These are phyloP conservation scores for Alloteropsis semialata DNA, from an alignment of 176 grass and related monocot genomes.

Conservation along the genomic window DNA sequence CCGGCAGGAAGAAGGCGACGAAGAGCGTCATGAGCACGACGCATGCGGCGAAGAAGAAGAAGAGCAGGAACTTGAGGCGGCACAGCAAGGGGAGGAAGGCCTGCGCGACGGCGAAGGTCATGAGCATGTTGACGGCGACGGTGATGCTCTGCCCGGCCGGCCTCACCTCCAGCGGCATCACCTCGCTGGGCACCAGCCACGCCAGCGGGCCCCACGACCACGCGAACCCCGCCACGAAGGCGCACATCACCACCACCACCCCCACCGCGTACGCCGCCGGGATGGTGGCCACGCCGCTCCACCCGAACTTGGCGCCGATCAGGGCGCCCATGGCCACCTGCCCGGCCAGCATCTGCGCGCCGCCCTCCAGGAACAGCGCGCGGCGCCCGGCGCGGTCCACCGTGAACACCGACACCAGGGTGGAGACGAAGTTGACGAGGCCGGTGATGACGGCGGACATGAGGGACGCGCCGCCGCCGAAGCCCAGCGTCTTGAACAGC, in stretches of 20 bases:
- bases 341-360: neutral
- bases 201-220: slow-evolving; percentile 80
- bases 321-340: neutral
- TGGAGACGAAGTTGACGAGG: slow-evolving; percentile 4
- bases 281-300: neutral
- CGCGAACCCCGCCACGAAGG: slow-evolving; percentile 65
- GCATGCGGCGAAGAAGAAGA: slow-evolving; percentile 66
- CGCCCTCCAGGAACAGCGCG: slow-evolving; percentile 12
- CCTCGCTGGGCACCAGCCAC: slow-evolving; percentile 73
- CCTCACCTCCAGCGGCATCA: slow-evolving; percentile 72
- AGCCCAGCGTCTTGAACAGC: slow-evolving; percentile 63
- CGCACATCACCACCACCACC: slow-evolving; percentile 21
- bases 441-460: slow-evolving; percentile 29
- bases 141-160: slow-evolving; percentile 73
- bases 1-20: slow-evolving; percentile 46
- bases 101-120: slow-evolving; percentile 64
- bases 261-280: neutral
- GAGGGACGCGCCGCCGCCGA: slow-evolving; percentile 38
- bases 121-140: slow-evolving; percentile 70
- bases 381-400: slow-evolving; percentile 1
- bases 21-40: slow-evolving; percentile 59
- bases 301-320: neutral
- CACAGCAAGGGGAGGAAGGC: slow-evolving; percentile 58
- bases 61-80: slow-evolving; percentile 60
- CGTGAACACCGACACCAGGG: neutral